Evolutionary conservation across 257 asterid species (phyloP).

Genomic region (Haberlea rhodopensis): DNA sequence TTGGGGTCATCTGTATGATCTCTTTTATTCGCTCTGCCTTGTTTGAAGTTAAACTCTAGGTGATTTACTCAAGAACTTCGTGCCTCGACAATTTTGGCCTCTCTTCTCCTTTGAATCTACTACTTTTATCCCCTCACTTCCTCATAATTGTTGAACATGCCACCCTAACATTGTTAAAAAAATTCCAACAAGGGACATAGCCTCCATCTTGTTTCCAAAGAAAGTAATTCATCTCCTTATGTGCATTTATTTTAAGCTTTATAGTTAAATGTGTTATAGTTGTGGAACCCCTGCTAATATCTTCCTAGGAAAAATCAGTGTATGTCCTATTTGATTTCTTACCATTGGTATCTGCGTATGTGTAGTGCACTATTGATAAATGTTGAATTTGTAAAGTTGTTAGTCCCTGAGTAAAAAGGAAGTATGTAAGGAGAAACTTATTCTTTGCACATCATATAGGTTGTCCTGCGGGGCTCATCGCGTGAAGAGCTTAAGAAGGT

Average conservation of each 20-base stretch:
- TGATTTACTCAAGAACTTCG: neutral
- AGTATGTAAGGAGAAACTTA: conserved; percentile 18
- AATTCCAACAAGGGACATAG: neutral
- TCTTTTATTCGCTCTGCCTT: no score
- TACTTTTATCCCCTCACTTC: no score
- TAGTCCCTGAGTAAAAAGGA: neutral
- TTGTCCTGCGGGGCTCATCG: conserved; percentile 72
- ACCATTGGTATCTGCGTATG: neutral
- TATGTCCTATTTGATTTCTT: neutral
- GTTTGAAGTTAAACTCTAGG: neutral
- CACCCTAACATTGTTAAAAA: no score
- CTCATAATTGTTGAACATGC: neutral
- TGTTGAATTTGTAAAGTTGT: conserved; percentile 7
- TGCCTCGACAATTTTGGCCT: neutral
- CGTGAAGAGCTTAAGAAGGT: conserved; percentile 81
- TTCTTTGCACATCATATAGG: conserved; percentile 42
- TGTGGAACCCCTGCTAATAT: neutral
- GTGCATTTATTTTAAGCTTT: neutral
- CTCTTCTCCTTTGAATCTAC: neutral
- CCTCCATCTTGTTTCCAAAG: neutral
- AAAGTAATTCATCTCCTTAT: no score
- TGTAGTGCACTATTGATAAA: neutral
- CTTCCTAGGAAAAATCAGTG: neutral
- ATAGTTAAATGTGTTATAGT: neutral
- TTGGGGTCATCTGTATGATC: neutral